These are phyloP conservation scores for Lactuca saligna DNA, from an alignment of 129 eudicot species.

Conservation along the genomic window DNA sequence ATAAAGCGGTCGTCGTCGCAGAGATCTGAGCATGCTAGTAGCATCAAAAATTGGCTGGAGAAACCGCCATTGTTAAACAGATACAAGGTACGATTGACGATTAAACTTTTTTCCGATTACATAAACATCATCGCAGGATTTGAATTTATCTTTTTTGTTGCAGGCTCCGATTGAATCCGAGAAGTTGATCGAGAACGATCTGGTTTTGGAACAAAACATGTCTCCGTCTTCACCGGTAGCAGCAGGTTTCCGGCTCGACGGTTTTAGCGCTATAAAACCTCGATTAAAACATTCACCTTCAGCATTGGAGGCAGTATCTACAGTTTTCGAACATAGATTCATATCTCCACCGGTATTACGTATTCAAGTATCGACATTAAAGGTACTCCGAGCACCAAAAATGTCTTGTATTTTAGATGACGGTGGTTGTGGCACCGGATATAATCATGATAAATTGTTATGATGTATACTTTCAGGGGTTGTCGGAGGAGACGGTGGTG, in stretches of 20 bases:
- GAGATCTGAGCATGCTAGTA: slow-evolving; percentile 51
- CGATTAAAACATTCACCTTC: slow-evolving; percentile 72
- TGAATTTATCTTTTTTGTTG: slow-evolving; percentile 6
- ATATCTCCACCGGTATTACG: slow-evolving; percentile 64
- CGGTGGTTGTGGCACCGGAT: not conserved
- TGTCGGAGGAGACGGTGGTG: slow-evolving; percentile 52
- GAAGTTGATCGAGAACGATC: slow-evolving; percentile 65
- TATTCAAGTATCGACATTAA: slow-evolving; percentile 74
- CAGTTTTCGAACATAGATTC: slow-evolving; percentile 57
- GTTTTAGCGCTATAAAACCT: slow-evolving; percentile 71
- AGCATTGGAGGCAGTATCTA: slow-evolving; percentile 32
- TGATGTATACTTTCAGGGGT: slow-evolving; percentile 45
- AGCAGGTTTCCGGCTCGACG: slow-evolving; percentile 90
- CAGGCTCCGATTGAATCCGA: slow-evolving; percentile 84
- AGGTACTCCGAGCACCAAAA: slow-evolving; percentile 46
- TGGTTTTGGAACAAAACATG: slow-evolving; percentile 63
- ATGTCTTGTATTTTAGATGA: slow-evolving; percentile 2
- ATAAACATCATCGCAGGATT: not conserved
- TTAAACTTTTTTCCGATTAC: slow-evolving; percentile 6
- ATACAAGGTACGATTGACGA: slow-evolving; percentile 56
- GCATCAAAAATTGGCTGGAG: slow-evolving; percentile 73
- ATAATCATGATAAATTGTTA: not conserved
- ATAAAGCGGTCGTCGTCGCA: slow-evolving; percentile 35
- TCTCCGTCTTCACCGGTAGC: slow-evolving; percentile 73
- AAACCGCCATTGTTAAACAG: slow-evolving; percentile 66